Conservation (phyloP, 257 asterid genomes). For the Mentha longifolia region DNA sequence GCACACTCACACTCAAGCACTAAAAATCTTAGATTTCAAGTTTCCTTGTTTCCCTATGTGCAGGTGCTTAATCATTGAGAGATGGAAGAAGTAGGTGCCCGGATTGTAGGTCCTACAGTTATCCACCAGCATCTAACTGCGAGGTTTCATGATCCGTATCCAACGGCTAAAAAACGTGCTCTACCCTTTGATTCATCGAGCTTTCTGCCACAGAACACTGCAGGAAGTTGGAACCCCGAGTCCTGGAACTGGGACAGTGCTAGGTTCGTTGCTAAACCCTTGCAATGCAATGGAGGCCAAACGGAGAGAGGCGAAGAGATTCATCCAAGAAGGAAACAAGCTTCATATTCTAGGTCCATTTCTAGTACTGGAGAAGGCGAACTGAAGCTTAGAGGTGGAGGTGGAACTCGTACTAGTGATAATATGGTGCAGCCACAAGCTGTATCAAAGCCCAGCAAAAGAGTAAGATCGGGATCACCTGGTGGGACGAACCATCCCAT, state of each 20-base stretch:
- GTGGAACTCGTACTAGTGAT: slow-evolving; percentile 22
- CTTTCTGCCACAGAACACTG: slow-evolving; percentile 41
- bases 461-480: slow-evolving; percentile 81
- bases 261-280: slow-evolving; percentile 67
- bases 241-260: slow-evolving; percentile 85
- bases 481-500: slow-evolving; percentile 57
- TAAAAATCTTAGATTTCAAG: background rate
- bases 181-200: slow-evolving; percentile 47
- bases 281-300: slow-evolving; percentile 40
- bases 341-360: slow-evolving; percentile 31
- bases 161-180: slow-evolving; percentile 60
- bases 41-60: slow-evolving; percentile 23
- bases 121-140: slow-evolving; percentile 52
- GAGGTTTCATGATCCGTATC: slow-evolving; percentile 47
- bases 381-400: slow-evolving; percentile 52
- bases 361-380: slow-evolving; percentile 30
- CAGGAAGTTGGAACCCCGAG: slow-evolving; percentile 63
- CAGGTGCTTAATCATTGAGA: slow-evolving; percentile 35
- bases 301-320: slow-evolving; percentile 47
- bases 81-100: slow-evolving; percentile 71
- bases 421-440: slow-evolving; percentile 47
- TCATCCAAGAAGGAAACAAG: slow-evolving; percentile 49
- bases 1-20: too few species aligned
- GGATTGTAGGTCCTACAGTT: slow-evolving; percentile 59
- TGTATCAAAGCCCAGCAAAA: slow-evolving; percentile 60